Evolutionary conservation across 306 rosid species (phyloP).

Genomic region (Macrotyloma uniflorum): DNA sequence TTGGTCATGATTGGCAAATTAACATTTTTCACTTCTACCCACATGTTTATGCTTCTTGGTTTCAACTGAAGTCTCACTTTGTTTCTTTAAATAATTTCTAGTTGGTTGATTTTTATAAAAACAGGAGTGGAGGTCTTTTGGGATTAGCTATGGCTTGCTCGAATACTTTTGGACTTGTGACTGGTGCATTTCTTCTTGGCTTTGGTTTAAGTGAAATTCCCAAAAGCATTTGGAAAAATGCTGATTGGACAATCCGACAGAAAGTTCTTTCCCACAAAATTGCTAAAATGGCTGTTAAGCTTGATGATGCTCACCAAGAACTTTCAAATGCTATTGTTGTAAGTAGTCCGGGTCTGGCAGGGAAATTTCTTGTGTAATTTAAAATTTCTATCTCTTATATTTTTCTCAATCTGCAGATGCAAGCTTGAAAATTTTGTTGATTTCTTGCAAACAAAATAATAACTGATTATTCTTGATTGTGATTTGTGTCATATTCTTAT

Average conservation of each 20-base stretch:
- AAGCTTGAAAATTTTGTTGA: background rate
- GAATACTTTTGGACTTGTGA: slow-evolving; percentile 95
- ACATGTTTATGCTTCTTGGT: background rate
- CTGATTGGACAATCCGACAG: slow-evolving; percentile 89
- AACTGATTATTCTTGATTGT: slow-evolving; percentile 12
- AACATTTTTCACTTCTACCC: background rate
- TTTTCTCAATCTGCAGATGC: background rate
- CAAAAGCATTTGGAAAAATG: slow-evolving; percentile 82
- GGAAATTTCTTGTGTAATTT: background rate
- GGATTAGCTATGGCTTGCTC: slow-evolving; percentile 99
- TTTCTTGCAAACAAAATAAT: slow-evolving; percentile 8
- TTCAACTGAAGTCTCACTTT: slow-evolving; percentile 6
- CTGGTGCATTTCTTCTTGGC: slow-evolving; percentile 99
- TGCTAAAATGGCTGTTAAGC: slow-evolving; percentile 94
- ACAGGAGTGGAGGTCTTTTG: slow-evolving; percentile 73
- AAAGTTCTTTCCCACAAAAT: slow-evolving; percentile 96
- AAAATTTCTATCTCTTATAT: slow-evolving; percentile 7
- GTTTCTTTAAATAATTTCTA: slow-evolving; percentile 14
- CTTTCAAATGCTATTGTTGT: slow-evolving; percentile 97
- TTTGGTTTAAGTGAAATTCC: slow-evolving; percentile 98
- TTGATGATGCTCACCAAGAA: slow-evolving; percentile 94
- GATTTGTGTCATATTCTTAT: background rate
- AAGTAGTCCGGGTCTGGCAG: slow-evolving; percentile 36
- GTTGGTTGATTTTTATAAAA: slow-evolving; percentile 35
- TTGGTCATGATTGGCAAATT: slow-evolving; percentile 23